A percentile compares a stretch with the other conserved stretches of the same genome.
phyloP scores from a whole-genome alignment of 768 basidiomycete species.

The Serpula lacrymans region DNA sequence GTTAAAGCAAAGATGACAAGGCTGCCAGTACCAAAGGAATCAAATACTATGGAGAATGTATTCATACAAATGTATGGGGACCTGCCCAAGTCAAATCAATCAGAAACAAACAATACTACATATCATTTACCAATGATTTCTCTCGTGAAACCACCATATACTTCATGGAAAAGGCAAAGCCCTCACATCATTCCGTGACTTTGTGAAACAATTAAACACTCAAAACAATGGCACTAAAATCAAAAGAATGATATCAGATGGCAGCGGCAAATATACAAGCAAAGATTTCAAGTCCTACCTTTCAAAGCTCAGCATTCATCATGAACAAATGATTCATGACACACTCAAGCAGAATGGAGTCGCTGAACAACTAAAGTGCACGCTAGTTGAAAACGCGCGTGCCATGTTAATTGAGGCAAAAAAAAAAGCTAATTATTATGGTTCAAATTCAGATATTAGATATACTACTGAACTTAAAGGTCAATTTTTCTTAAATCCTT shows the following conservation, averaged over 20 bases:
- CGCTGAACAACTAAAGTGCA: slow-evolving; percentile 24
- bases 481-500: too few relatives aligned
- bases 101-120: slow-evolving; percentile 27
- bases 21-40: too few relatives aligned
- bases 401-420: slow-evolving; percentile 18
- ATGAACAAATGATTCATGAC: slow-evolving; percentile 40
- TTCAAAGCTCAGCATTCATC: slow-evolving; percentile 65
- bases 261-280: slow-evolving; percentile 26
- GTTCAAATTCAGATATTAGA: too few relatives aligned
- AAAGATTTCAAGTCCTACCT: slow-evolving; percentile 26
- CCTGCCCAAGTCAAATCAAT: neutral
- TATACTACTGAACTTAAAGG: too few relatives aligned
- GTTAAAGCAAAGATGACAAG: slow-evolving; percentile 27
- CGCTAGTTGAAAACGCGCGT: slow-evolving; percentile 20
- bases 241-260: slow-evolving; percentile 15
- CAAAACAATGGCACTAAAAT: slow-evolving; percentile 13
- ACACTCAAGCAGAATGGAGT: slow-evolving; percentile 29
- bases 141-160: slow-evolving; percentile 19
- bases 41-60: too few relatives aligned
- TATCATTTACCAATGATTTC: slow-evolving; percentile 33
- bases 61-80: slow-evolving; percentile 6
- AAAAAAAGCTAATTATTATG: too few relatives aligned
- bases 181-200: slow-evolving; percentile 21
- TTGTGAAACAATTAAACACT: slow-evolving; percentile 21
- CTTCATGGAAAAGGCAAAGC: slow-evolving; percentile 29